A percentile compares a stretch with the other conserved stretches of the same genome.
phyloP scores from a whole-genome alignment of 106 monocot species.

The Iris macrosiphon region DNA sequence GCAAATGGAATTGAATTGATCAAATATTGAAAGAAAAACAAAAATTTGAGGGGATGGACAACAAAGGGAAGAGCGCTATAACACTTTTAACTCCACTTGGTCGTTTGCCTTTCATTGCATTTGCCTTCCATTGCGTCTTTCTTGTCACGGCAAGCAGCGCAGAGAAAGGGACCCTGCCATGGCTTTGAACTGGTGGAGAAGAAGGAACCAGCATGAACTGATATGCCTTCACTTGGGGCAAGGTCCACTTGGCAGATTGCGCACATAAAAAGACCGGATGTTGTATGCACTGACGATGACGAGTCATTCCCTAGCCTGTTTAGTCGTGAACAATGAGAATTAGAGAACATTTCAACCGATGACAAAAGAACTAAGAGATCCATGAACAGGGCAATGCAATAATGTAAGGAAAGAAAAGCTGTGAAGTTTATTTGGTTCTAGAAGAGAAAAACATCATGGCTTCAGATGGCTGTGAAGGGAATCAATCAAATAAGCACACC shows the following conservation, averaged over 20 bases:
- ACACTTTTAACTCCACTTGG: conserved; percentile 51
- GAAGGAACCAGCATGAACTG: conserved; percentile 90
- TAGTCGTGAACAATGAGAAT: conserved; percentile 2
- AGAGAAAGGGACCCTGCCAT: conserved; percentile 98
- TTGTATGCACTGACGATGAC: conserved; percentile 16
- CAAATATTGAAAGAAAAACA: conserved; percentile 11
- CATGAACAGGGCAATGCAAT: not conserved
- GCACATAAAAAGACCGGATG: conserved; percentile 62
- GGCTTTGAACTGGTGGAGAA: conserved; percentile 90
- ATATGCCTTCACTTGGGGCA: conserved; percentile 80
- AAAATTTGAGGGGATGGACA: not conserved
- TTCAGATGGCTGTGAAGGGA: no score
- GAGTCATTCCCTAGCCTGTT: conserved; percentile 75
- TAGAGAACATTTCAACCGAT: not conserved
- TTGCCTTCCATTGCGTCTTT: conserved; percentile 84
- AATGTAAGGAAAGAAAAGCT: not conserved
- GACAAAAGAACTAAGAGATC: not conserved
- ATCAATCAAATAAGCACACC: no score
- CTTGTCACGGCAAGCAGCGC: conserved; percentile 73
- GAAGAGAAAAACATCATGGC: no score
- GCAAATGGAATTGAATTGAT: not conserved
- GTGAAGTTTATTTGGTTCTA: no score
- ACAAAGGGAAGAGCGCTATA: conserved; percentile 1
- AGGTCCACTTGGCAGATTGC: conserved; percentile 93
- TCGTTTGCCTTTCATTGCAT: conserved; percentile 42